Percentiles rank a stretch among this genome's conserved stretches.
These are phyloP conservation scores for Phycomyces nitens DNA, from an alignment of 192 early-diverging fungal species.

Conservation along the genomic window DNA sequence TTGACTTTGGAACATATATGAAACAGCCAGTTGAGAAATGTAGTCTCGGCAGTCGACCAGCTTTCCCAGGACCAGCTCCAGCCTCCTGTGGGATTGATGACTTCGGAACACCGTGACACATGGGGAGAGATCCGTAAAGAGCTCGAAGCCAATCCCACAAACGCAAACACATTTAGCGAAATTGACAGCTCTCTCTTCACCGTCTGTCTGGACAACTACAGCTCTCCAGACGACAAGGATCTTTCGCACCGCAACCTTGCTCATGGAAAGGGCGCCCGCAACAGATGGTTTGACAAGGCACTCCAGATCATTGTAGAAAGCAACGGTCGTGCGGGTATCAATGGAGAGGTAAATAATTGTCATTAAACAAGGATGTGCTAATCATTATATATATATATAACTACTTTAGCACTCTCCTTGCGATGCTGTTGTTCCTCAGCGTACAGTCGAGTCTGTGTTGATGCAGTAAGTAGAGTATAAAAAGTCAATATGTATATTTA, in stretches of 20 bases:
- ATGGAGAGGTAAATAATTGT: conserved; percentile 77
- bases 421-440: conserved; percentile 85
- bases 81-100: conserved; percentile 74
- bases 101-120: conserved; percentile 84
- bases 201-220: conserved; percentile 82
- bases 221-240: conserved; percentile 58
- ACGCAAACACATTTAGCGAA: conserved; percentile 52
- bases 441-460: conserved; percentile 71
- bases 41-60: conserved; percentile 46
- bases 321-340: conserved; percentile 86
- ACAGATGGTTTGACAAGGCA: conserved; percentile 98
- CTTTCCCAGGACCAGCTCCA: conserved; percentile 40
- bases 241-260: conserved; percentile 67
- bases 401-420: conserved; percentile 76
- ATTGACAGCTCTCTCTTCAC: conserved; percentile 83
- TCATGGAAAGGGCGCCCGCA: conserved; percentile 73
- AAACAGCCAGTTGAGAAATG: conserved; percentile 35
- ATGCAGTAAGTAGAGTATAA: conserved; percentile 44
- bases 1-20: not conserved
- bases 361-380: too few species aligned
- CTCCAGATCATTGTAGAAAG: conserved; percentile 82
- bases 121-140: conserved; percentile 63
- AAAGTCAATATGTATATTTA: too few species aligned
- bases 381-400: not conserved
- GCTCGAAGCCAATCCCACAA: conserved; percentile 43